A percentile compares a stretch with the other conserved stretches of the same genome.
These are phyloP conservation scores for Paracoccidioides brasiliensis DNA, from an alignment of 2,329 filamentous ascomycete genomes.

Conservation along the genomic window DNA sequence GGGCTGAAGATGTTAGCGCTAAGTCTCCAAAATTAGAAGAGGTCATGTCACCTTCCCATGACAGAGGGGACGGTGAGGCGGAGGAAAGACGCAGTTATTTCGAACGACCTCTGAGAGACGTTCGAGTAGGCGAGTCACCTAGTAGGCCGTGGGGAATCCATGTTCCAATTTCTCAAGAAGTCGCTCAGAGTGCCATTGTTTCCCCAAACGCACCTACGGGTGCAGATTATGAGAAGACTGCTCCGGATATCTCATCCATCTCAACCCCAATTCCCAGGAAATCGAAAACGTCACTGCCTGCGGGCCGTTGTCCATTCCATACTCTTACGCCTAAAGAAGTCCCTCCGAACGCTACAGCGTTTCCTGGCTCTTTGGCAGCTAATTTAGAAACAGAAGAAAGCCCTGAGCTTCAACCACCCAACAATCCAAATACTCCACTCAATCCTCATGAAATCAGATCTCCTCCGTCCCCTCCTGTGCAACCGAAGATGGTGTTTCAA, in stretches of 20 bases:
- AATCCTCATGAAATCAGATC: neutral
- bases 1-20: conserved; percentile 65
- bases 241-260: conserved; percentile 8
- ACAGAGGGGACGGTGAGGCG: conserved; percentile 32
- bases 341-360: neutral
- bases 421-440: neutral
- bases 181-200: conserved; percentile 19
- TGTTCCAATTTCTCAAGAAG: conserved; percentile 49
- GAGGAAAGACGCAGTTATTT: conserved; percentile 61
- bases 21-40: conserved; percentile 32
- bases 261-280: conserved; percentile 3
- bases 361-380: neutral
- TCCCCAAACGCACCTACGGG: conserved; percentile 15
- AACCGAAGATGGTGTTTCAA: conserved; percentile 58
- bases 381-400: neutral
- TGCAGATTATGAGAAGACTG: conserved; percentile 10
- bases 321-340: conserved; percentile 14
- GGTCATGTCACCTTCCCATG: conserved; percentile 14
- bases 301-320: conserved; percentile 25
- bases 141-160: conserved; percentile 87
- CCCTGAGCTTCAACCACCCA: neutral
- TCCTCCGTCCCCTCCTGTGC: conserved; percentile 1
- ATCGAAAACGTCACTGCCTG: conserved; percentile 11
- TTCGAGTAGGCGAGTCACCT: conserved; percentile 86
- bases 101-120: conserved; percentile 71